Percentiles rank a stretch among this genome's conserved stretches.
Evolutionary conservation across 108 stramenopile species (phyloP).

Genomic region (Fragilariopsis cylindrus): DNA sequence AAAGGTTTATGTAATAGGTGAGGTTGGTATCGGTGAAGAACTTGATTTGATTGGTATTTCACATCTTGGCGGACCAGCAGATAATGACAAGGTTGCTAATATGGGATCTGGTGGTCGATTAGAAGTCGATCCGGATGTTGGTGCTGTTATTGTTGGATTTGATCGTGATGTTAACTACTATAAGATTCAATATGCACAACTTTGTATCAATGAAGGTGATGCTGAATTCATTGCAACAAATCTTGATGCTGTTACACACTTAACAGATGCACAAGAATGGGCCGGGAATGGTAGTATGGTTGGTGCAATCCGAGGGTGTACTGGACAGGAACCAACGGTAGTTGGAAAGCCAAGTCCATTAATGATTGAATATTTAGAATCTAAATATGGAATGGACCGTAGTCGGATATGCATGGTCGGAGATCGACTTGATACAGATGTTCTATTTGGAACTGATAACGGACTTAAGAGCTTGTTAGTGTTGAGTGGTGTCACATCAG

Average conservation of each 20-base stretch:
- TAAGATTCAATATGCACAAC: slow-evolving; percentile 98
- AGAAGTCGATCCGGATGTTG: slow-evolving; percentile 89
- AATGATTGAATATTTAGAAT: slow-evolving; percentile 97
- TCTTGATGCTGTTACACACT: slow-evolving; percentile 96
- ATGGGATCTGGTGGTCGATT: slow-evolving; percentile 90
- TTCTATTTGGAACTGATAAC: slow-evolving; percentile 96
- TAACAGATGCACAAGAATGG: slow-evolving; percentile 99
- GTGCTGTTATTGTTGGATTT: slow-evolving; percentile 93
- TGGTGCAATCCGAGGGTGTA: slow-evolving; percentile 88
- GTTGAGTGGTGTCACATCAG: slow-evolving; percentile 94
- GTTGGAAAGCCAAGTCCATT: slow-evolving; percentile 97
- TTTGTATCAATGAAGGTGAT: slow-evolving; percentile 93
- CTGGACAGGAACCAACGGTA: slow-evolving; percentile 93
- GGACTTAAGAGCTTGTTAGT: slow-evolving; percentile 93
- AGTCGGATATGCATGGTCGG: slow-evolving; percentile 95
- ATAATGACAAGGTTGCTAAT: slow-evolving; percentile 80
- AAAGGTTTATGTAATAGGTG: slow-evolving; percentile 96
- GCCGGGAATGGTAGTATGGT: slow-evolving; percentile 98
- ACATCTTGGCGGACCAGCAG: slow-evolving; percentile 92
- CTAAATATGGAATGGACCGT: slow-evolving; percentile 82
- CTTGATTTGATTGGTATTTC: slow-evolving; percentile 94
- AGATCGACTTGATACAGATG: slow-evolving; percentile 98
- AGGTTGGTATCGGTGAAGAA: slow-evolving; percentile 95
- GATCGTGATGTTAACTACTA: slow-evolving; percentile 97
- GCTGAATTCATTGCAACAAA: slow-evolving; percentile 99